Evolutionary conservation across 75 land plant genomes (phyloP), one percentile per base, ranked within the genome.

Genomic region (Pseudotsuga menziesii): DNA sequence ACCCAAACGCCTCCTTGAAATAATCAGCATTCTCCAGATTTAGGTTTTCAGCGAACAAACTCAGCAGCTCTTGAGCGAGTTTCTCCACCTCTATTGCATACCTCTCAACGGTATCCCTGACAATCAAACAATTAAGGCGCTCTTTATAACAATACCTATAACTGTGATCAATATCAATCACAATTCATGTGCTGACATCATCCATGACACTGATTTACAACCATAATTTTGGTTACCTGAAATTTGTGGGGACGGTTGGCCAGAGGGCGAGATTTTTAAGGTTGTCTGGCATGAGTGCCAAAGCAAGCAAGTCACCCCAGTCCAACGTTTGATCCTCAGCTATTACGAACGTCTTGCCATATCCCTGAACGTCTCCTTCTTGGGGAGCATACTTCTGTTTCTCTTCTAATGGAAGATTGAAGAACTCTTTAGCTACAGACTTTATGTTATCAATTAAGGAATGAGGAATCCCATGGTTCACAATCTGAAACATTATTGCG

Each of bases 281-380:
- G 27, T 11, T 0, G 0, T 19, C 0, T 7, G 87, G 87, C 4
- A 67, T 70, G 17, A 76, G 41, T 16, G 17, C 32, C 14, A 77
- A 72, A 61, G 54, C 70, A 25, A 86, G 5, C 83, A 86, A 59
- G 61, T 83, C 83, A 27, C 12, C n/a, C 85, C 88, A 86, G 22
- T 86, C 85, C 14, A 83, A 78, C 72, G 67, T 80, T 52, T 82
- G 88, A 9, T 86, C 80, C 15, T 86, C 74, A 19, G 82, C 76
- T 1, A 71, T 61, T 13, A 83, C 80, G 74, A 83, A 83, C 14
- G 75, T 60, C 35, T 83, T 81, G 6, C 88, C 88, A 62, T 83
- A 86, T 26, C 85, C 88, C 75, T 80, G 71, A 61, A 80, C 25
- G 13, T 73, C 79, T 23, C 80, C 76, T 61, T 74, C 76, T 44